A percentile compares a stretch with the other conserved stretches of the same genome.
Conservation (phyloP, 176 grass and related monocot genomes). For the bread wheat (Triticum aestivum) region DNA sequence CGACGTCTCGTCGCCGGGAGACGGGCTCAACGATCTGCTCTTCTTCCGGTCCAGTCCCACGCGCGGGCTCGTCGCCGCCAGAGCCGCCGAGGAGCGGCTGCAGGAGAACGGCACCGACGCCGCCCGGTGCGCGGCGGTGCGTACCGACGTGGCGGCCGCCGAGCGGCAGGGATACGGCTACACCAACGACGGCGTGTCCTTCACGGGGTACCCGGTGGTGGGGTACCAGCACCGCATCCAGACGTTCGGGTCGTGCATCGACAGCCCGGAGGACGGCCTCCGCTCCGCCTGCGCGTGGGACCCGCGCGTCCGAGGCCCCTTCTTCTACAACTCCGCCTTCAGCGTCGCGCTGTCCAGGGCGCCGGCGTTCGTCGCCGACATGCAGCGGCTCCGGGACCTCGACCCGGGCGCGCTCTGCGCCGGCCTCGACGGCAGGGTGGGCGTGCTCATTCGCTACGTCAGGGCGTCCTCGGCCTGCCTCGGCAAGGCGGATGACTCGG, state of each 20-base stretch:
- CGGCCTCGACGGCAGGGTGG: not conserved
- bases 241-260: not conserved
- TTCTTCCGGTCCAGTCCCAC: too few relatives aligned
- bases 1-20: not conserved
- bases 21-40: too few relatives aligned
- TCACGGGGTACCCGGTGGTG: not conserved
- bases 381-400: not conserved
- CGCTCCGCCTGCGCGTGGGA: not conserved
- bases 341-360: not conserved
- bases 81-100: too few relatives aligned
- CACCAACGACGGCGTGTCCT: not conserved
- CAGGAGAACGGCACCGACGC: too few relatives aligned
- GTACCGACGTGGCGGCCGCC: not conserved
- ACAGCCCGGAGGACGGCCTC: not conserved
- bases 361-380: not conserved
- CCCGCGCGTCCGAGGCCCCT: not conserved
- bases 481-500: conserved; percentile 44
- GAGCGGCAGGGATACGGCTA: not conserved
- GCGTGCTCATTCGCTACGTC: not conserved
- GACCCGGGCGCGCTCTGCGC: not conserved
- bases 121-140: not conserved
- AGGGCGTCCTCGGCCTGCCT: conserved; percentile 45
- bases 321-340: not conserved
- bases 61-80: too few relatives aligned
- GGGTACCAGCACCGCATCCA: not conserved